A percentile compares a stretch with the other conserved stretches of the same genome.
Evolutionary conservation across 257 asterid species (phyloP).

Genomic region (Penstemon eatonii): DNA sequence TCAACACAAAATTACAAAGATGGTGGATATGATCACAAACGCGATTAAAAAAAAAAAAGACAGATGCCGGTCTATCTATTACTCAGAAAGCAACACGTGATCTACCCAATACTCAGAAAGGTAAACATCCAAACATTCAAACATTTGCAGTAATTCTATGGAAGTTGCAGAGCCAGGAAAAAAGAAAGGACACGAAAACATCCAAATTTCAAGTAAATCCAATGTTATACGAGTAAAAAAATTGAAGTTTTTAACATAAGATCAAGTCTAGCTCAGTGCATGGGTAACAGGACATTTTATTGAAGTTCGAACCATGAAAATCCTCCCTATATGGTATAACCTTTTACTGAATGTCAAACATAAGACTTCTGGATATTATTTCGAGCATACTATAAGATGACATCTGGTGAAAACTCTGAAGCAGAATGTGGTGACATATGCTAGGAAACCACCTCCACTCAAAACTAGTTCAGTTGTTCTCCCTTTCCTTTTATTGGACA

Average conservation of each 20-base stretch:
- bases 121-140: not conserved
- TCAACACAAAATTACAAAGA: conserved; percentile 22
- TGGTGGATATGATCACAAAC: not conserved
- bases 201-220: not conserved
- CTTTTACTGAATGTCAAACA: not conserved
- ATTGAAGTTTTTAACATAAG: not conserved
- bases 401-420: not conserved
- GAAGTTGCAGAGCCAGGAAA: conserved; percentile 13
- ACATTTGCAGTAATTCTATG: not conserved
- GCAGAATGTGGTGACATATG: not conserved
- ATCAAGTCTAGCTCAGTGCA: not conserved
- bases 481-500: not conserved
- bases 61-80: not conserved
- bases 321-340: not conserved
- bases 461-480: not conserved
- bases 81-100: conserved; percentile 8
- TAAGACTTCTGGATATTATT: not conserved
- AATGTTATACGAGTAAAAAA: not conserved
- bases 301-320: not conserved
- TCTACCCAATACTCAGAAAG: not conserved
- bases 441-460: not conserved
- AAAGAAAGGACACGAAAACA: not conserved
- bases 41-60: not conserved
- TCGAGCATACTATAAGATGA: conserved; percentile 4
- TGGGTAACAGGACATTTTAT: not conserved